Percentiles rank a stretch among this genome's conserved stretches.
Conservation (phyloP, 2,329 filamentous ascomycete genomes). For the Xylaria sp. region DNA sequence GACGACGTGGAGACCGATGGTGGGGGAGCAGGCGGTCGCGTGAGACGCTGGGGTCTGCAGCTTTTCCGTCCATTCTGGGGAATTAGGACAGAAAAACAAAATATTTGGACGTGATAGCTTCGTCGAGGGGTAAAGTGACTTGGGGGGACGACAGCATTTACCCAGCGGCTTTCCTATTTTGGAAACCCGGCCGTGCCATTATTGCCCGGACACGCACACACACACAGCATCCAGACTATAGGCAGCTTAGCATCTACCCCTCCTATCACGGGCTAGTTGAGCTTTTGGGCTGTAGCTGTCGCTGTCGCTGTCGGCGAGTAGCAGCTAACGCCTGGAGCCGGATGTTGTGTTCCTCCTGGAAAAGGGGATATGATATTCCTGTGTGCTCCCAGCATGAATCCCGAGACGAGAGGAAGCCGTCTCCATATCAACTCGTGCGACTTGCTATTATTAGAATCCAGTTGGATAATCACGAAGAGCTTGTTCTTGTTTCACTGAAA, state of each 20-base stretch:
- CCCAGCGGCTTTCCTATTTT: constrained; percentile 34
- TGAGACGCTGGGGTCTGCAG: constrained; percentile 37
- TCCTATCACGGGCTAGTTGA: constrained; percentile 23
- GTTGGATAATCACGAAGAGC: constrained; percentile 1
- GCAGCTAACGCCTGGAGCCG: constrained; percentile 18
- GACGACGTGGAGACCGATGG: constrained; percentile 17
- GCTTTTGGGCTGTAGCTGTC: constrained; percentile 12
- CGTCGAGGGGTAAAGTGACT: constrained; percentile 19
- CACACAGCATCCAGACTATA: constrained; percentile 4
- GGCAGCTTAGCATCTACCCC: constrained; percentile 13
- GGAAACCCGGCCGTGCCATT: constrained; percentile 28
- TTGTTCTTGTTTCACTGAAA: background rate
- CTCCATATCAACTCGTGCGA: constrained; percentile 6
- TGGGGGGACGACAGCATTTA: constrained; percentile 23
- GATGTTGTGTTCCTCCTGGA: constrained; percentile 13
- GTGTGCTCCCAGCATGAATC: constrained; percentile 1
- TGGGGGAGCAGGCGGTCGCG: constrained; percentile 27
- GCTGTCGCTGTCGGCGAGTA: background rate
- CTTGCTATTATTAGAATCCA: constrained; percentile 15
- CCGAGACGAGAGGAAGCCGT: background rate
- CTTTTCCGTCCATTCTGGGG: constrained; percentile 25
- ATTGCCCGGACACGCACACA: background rate
- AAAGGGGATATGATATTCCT: constrained; percentile 3
- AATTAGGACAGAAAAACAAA: constrained; percentile 24
- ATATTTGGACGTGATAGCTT: constrained; percentile 22